A percentile compares a stretch with the other conserved stretches of the same genome.
Conservation (phyloP, 2,329 filamentous ascomycete species). For the Elsinoe arachidis region DNA sequence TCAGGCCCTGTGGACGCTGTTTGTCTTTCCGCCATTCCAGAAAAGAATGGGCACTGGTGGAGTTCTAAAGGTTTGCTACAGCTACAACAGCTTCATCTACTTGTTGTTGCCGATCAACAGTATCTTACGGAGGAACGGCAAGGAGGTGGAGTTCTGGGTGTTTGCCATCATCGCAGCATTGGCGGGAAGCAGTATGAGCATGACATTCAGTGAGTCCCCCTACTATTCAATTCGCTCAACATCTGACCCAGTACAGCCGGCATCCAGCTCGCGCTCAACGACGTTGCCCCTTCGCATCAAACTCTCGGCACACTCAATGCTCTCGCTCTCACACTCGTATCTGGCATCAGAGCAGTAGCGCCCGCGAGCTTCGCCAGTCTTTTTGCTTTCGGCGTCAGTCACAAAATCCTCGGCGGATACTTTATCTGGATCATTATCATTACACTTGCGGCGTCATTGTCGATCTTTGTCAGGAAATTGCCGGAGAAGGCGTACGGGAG, state of each 20-base stretch:
- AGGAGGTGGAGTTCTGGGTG: conserved; percentile 49
- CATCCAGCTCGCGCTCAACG: conserved; percentile 65
- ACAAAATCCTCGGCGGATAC: conserved; percentile 55
- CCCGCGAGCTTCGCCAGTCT: conserved; percentile 59
- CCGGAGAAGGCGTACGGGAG: conserved; percentile 28
- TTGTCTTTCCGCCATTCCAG: conserved; percentile 62
- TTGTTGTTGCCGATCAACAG: conserved; percentile 31
- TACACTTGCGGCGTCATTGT: conserved; percentile 28
- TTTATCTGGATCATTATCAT: conserved; percentile 55
- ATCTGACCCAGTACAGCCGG: conserved; percentile 34
- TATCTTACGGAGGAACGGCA: conserved; percentile 41
- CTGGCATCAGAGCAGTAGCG: conserved; percentile 55
- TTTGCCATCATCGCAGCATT: conserved; percentile 37
- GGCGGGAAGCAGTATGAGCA: conserved; percentile 55
- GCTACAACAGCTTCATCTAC: conserved; percentile 54
- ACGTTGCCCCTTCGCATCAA: conserved; percentile 56
- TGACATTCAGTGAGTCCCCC: conserved; percentile 52
- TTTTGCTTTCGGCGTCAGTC: conserved; percentile 57
- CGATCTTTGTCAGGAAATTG: conserved; percentile 28
- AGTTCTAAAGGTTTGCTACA: conserved; percentile 50
- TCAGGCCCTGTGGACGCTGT: conserved; percentile 63
- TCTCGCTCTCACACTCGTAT: conserved; percentile 52
- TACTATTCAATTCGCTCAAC: background rate
- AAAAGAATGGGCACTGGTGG: conserved; percentile 56
- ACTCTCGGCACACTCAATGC: conserved; percentile 66